These are phyloP conservation scores for Xylaria intraflava DNA, from an alignment of 495 filamentous ascomycete genomes.

Conservation along the genomic window DNA sequence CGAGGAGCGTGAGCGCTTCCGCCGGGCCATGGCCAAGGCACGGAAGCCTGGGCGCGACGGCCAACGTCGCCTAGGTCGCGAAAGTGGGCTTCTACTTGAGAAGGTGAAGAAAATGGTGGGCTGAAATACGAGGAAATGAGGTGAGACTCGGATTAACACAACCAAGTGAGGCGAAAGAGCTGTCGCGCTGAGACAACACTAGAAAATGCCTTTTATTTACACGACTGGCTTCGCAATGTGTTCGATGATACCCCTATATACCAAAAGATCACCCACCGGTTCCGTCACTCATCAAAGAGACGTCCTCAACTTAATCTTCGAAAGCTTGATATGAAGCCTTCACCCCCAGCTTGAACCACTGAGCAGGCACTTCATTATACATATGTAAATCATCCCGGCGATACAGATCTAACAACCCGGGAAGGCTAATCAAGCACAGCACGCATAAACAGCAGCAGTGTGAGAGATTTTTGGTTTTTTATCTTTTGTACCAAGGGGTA, in stretches of 20 bases:
- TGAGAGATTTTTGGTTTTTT: background rate
- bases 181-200: background rate
- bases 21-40: conserved; percentile 69
- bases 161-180: background rate
- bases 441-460: background rate
- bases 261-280: background rate
- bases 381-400: background rate
- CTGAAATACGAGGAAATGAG: background rate
- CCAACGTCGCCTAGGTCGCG: conserved; percentile 74
- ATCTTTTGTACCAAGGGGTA: conserved; percentile 6
- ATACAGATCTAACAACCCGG: conserved; percentile 4
- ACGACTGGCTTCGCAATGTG: background rate
- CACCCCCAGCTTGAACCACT: background rate
- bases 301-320: background rate
- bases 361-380: background rate
- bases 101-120: conserved; percentile 70
- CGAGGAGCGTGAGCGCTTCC: conserved; percentile 56
- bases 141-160: background rate
- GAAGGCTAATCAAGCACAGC: conserved; percentile 1
- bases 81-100: conserved; percentile 76
- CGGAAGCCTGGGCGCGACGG: conserved; percentile 68
- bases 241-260: conserved; percentile 3
- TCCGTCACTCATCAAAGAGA: background rate
- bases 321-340: background rate
- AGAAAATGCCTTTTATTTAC: background rate